Evolutionary conservation across 2,329 filamentous ascomycete species (phyloP), one percentile per base, ranked within the genome.

Genomic region (Cytospora paraplurivora): DNA sequence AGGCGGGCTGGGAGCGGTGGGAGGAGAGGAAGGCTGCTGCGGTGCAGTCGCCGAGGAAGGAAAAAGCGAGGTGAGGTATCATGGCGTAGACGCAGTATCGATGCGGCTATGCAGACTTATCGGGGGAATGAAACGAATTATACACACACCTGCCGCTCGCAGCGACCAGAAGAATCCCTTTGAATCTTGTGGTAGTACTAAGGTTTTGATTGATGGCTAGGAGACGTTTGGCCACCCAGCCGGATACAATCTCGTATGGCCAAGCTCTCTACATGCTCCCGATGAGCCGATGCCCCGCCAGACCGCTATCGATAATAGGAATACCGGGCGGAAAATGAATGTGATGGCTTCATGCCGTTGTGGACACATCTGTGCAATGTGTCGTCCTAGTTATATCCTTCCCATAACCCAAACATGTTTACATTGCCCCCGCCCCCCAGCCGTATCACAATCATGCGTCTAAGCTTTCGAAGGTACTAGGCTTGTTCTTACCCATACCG

Each of bases 1-100:
- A 97, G 78, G 89, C 93, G 50, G 95, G 95, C 2, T 99, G 94
- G 94, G 91, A 93, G 77, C 89, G 91, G 73, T 98, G 93, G 92
- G 88, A 94, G 75, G 79, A 81, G 56, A 77, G 71, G 69, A 79
- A 78, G 69, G 76, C 69, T 17, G 66, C 69, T 59, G 71, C 72
- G 62, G 70, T 70, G 17, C 19, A 41, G 8, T 54, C 53, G 15
- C 44, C 53, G n/a, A 64, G 41, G 35, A 78, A 74, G 67, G 27
- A 73, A 71, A 47, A 76, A 72, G 63, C 77, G 74, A 7, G 32
- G n/a, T n/a, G 11, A 13, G 10, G 21, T 32, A 17, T n/a, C 19
- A 19, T 32, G 21, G 7, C 19, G 8, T 3, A 33, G 3, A 17
- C 6, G 6, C 7, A 44, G 32, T 34, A 37, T 21, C 17, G 5